Base-by-base conservation (phyloP, 805 yeast species). In the Yamadazyma olivae region DNA sequence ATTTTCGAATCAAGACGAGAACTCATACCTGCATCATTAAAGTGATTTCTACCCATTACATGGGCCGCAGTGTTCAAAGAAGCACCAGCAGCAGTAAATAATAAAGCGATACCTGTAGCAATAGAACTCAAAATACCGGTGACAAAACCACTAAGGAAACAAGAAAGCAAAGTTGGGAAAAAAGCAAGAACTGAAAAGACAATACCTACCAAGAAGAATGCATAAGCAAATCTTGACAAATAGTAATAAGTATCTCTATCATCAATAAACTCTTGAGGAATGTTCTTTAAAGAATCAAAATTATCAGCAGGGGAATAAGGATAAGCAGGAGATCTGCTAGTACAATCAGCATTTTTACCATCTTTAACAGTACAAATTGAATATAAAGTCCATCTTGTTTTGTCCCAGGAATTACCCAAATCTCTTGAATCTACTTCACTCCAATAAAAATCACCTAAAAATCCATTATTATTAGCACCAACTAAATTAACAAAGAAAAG, bases 181-280 rank as follows among this genome's bases (percentile, higher is more conserved):
- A 81, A 45, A 1, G 83, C 66, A 12, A 75, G 30, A 3, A 74
- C 51, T 50, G 74, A 60, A 65, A 83, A 80, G 3, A 83, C 68
- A 39, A 81, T 61, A 4, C 82, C 76, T 46, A 80, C 56, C 58
- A 83, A 63, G 44, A 74, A 65, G 59, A 79, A 75, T 31, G 81
- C 78, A 61, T 80, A 83, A 1, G 81, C 64, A 47, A 79, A 77
- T 61, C 87, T 74, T 12, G 84, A 70, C 51, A 81, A 64, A 60
- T 79, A 81, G 64, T 67, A 83, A 61, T 68, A 81, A 12, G 72
- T 57, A 47, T 73, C 67, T 64, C 85, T 29, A 54, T 70, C 56
- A 21, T 57, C 47, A 34, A 64, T 48, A 48, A 88, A 80, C 17
- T 63, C 61, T 3, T 53, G 23, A 17, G 95, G 95, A 33, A 82